phyloP scores from a whole-genome alignment of 176 grass and related monocot species.

The Musa beccarii region DNA sequence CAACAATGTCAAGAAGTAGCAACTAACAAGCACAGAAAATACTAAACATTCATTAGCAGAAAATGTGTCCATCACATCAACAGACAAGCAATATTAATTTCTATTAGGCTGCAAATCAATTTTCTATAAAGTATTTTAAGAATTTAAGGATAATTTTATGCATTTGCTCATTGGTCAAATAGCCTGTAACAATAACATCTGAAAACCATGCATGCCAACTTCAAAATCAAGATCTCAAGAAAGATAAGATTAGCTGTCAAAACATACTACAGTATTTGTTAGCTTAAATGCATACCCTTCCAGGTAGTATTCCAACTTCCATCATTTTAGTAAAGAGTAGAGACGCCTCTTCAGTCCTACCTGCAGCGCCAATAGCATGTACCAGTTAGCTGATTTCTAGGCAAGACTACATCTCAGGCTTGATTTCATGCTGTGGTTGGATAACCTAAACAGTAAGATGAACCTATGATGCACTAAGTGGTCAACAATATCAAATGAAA shows the following conservation, averaged over 20 bases:
- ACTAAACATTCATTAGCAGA: too few species aligned
- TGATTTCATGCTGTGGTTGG: neutral
- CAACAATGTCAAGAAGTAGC: too few species aligned
- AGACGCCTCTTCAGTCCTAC: slow-evolving; percentile 56
- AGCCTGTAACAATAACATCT: too few species aligned
- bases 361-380: slow-evolving; percentile 23
- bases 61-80: too few species aligned
- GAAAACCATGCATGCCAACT: too few species aligned
- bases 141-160: too few species aligned
- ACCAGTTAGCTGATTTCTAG: neutral
- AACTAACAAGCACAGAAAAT: too few species aligned
- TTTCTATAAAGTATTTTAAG: too few species aligned
- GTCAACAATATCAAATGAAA: neutral
- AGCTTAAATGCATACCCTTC: slow-evolving; percentile 39
- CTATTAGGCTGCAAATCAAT: too few species aligned
- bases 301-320: slow-evolving; percentile 69
- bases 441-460: neutral
- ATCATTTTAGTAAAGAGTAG: slow-evolving; percentile 73
- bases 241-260: neutral
- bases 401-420: neutral
- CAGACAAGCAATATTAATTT: too few species aligned
- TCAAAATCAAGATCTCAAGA: neutral
- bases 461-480: neutral
- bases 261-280: neutral
- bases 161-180: too few species aligned